Conservation (phyloP, 192 early-diverging fungal genomes). For the Backusella sp. region DNA sequence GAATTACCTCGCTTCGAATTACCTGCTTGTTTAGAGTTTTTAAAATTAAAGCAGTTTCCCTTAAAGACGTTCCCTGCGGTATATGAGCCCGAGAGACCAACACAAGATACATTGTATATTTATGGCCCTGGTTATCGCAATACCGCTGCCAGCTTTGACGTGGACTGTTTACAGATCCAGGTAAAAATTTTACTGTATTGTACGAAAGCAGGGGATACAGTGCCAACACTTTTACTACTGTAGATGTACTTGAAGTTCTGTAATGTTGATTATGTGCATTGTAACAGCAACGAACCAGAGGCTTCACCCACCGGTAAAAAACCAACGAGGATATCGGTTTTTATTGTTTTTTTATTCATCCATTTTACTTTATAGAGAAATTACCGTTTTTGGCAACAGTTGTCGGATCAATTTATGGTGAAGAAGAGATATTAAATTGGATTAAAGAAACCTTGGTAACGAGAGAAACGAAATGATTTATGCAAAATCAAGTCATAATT, state of each 20-base stretch:
- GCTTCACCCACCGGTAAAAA: slow-evolving; percentile 54
- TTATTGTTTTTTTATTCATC: neutral
- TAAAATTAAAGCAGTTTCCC: slow-evolving; percentile 44
- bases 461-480: neutral
- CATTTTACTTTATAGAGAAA: slow-evolving; percentile 37
- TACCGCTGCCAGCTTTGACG: slow-evolving; percentile 45
- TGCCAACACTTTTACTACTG: neutral
- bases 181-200: slow-evolving; percentile 20
- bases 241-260: slow-evolving; percentile 52
- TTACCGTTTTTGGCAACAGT: slow-evolving; percentile 53
- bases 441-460: slow-evolving; percentile 42
- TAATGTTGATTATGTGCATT: slow-evolving; percentile 40
- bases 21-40: slow-evolving; percentile 25
- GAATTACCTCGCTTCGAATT: slow-evolving; percentile 28
- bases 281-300: slow-evolving; percentile 49
- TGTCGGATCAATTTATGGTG: slow-evolving; percentile 42
- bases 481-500: neutral
- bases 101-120: slow-evolving; percentile 44
- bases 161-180: slow-evolving; percentile 51
- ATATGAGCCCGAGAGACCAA: slow-evolving; percentile 23
- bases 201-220: neutral
- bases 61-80: slow-evolving; percentile 36
- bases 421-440: slow-evolving; percentile 49
- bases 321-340: neutral
- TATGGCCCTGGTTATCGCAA: slow-evolving; percentile 47